Evolutionary conservation across 371 early-diverging fungal genomes (phyloP).

Genomic region (Syncephalis fuscata): DNA sequence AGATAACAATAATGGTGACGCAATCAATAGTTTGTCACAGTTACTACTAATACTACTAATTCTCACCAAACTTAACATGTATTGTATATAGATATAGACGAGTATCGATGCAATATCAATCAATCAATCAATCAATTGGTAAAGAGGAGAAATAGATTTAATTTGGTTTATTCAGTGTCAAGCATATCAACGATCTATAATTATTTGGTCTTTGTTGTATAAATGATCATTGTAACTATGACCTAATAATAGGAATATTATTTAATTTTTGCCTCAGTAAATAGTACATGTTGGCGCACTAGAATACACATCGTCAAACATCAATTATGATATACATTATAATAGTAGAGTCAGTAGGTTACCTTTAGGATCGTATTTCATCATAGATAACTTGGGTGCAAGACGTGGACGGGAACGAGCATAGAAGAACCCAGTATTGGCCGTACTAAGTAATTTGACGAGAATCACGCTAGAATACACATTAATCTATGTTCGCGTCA

Average conservation of each 20-base stretch:
- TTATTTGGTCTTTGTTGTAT: no score
- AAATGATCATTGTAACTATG: no score
- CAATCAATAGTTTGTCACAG: no score
- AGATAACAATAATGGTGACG: no score
- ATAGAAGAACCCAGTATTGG: slow-evolving; percentile 71
- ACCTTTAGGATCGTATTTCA: slow-evolving; percentile 73
- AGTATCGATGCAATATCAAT: no score
- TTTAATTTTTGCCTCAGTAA: slow-evolving; percentile 9
- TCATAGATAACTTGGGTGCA: slow-evolving; percentile 53
- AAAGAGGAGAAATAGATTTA: no score
- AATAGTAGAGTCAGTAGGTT: slow-evolving; percentile 4
- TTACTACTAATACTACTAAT: no score
- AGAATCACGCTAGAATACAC: slow-evolving; percentile 19
- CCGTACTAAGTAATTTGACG: slow-evolving; percentile 60
- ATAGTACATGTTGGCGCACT: slow-evolving; percentile 10
- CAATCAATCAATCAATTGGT: no score
- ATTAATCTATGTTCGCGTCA: background rate
- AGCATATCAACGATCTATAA: no score
- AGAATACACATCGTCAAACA: background rate
- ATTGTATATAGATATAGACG: no score
- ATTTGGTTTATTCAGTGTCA: no score
- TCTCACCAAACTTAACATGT: no score
- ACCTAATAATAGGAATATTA: slow-evolving; percentile 1
- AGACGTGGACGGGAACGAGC: slow-evolving; percentile 57
- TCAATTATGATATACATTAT: background rate